These are phyloP conservation scores for Aspergillus novoparasiticus DNA, from an alignment of 2,329 filamentous ascomycete genomes.

Conservation along the genomic window DNA sequence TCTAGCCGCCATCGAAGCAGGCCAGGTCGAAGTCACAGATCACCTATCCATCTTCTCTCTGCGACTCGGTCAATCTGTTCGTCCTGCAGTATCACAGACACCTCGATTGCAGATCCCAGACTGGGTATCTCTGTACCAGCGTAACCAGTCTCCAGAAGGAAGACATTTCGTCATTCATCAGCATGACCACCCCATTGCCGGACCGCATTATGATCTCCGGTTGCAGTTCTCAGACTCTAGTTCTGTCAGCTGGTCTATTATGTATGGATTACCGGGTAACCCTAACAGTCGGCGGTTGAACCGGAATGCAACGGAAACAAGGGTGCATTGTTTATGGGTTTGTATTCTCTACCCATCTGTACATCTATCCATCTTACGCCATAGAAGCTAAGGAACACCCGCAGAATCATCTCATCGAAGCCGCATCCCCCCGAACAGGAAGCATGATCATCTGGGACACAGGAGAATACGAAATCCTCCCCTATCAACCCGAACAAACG, in stretches of 20 bases:
- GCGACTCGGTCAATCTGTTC: constrained; percentile 38
- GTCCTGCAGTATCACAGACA: constrained; percentile 23
- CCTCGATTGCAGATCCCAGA: constrained; percentile 44
- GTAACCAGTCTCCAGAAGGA: constrained; percentile 50
- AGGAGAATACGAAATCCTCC: constrained; percentile 59
- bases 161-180: constrained; percentile 71
- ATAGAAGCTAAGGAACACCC: not conserved
- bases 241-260: constrained; percentile 65
- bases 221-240: constrained; percentile 70
- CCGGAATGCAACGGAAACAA: constrained; percentile 64
- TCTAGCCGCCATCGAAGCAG: constrained; percentile 56
- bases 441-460: constrained; percentile 66
- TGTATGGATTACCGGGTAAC: constrained; percentile 64
- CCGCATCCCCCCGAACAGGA: constrained; percentile 56
- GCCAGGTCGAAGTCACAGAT: constrained; percentile 49
- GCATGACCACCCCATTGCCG: constrained; percentile 71
- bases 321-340: constrained; percentile 63
- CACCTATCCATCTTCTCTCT: constrained; percentile 53
- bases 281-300: constrained; percentile 58
- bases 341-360: constrained; percentile 15
- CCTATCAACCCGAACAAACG: constrained; percentile 38
- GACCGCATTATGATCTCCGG: constrained; percentile 69
- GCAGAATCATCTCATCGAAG: constrained; percentile 64
- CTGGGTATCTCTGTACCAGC: constrained; percentile 51
- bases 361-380: not conserved